Evolutionary conservation across 148 eudicot genomes (phyloP).

Genomic region (Nyssa sinensis): DNA sequence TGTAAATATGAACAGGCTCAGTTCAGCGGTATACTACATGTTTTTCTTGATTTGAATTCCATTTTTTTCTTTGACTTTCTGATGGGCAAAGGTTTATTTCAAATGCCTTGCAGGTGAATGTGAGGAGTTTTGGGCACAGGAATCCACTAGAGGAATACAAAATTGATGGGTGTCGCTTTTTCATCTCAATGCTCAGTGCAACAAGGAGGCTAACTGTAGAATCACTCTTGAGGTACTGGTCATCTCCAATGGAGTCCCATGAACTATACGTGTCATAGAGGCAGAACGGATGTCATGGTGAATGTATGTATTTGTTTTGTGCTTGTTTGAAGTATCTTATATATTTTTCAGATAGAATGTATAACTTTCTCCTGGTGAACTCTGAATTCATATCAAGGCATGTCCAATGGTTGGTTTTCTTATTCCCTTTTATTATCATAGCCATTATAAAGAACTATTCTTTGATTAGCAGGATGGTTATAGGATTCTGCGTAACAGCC

Average conservation of each 20-base stretch:
- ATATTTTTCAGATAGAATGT: neutral
- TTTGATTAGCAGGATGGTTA: neutral
- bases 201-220: slow-evolving; percentile 85
- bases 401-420: neutral
- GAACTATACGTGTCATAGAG: slow-evolving; percentile 45
- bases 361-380: neutral
- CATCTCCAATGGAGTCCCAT: slow-evolving; percentile 76
- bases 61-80: neutral
- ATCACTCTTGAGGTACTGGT: slow-evolving; percentile 81
- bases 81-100: slow-evolving; percentile 17
- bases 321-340: neutral
- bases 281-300: neutral
- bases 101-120: slow-evolving; percentile 67
- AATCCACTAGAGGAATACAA: slow-evolving; percentile 97
- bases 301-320: neutral
- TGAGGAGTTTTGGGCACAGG: slow-evolving; percentile 95
- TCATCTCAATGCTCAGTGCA: slow-evolving; percentile 97
- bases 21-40: slow-evolving; percentile 64
- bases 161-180: slow-evolving; percentile 95
- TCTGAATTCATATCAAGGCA: neutral
- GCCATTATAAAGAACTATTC: neutral
- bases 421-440: neutral
- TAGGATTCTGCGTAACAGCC: neutral
- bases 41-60: neutral
- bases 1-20: slow-evolving; percentile 93